phyloP scores from a whole-genome alignment of 2,329 filamentous ascomycete species.

The Fusarium temperatum region DNA sequence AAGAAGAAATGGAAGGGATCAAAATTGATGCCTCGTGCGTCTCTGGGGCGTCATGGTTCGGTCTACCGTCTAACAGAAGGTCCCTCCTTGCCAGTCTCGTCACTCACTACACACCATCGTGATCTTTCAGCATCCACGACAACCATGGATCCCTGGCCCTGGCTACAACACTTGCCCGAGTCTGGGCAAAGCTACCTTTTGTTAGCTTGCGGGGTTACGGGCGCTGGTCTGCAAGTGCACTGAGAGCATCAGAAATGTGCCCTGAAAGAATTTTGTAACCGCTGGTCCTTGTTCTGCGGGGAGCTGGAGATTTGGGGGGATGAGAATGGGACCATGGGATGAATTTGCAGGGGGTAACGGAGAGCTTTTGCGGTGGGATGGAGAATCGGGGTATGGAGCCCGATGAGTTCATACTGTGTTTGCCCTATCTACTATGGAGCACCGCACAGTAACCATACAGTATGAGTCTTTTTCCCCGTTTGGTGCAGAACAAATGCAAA shows the following conservation, averaged over 20 bases:
- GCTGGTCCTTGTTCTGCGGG: background rate
- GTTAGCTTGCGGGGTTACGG: constrained; percentile 41
- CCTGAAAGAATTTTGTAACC: background rate
- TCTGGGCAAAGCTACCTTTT: constrained; percentile 28
- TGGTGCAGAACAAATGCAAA: background rate
- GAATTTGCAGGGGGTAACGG: constrained; percentile 17
- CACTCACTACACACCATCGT: constrained; percentile 42
- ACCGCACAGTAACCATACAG: background rate
- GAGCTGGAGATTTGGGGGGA: constrained; percentile 11
- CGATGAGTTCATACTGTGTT: constrained; percentile 3
- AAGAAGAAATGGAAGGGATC: constrained; percentile 28
- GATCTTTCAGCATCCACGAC: constrained; percentile 37
- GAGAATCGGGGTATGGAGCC: background rate
- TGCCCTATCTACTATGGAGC: fast-evolving
- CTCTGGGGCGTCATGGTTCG: constrained; percentile 43
- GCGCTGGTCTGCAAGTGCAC: constrained; percentile 15
- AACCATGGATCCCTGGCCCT: constrained; percentile 39
- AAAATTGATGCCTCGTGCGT: constrained; percentile 38
- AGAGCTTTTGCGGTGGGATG: constrained; percentile 1
- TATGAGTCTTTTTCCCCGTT: background rate
- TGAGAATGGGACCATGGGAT: constrained; percentile 17
- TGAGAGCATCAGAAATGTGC: constrained; percentile 1
- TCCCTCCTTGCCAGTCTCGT: constrained; percentile 11
- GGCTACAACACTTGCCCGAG: constrained; percentile 35
- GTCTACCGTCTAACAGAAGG: constrained; percentile 36